Evolutionary conservation across 768 basidiomycete species (phyloP).

Genomic region (Chalciporus pseudorubinellus): DNA sequence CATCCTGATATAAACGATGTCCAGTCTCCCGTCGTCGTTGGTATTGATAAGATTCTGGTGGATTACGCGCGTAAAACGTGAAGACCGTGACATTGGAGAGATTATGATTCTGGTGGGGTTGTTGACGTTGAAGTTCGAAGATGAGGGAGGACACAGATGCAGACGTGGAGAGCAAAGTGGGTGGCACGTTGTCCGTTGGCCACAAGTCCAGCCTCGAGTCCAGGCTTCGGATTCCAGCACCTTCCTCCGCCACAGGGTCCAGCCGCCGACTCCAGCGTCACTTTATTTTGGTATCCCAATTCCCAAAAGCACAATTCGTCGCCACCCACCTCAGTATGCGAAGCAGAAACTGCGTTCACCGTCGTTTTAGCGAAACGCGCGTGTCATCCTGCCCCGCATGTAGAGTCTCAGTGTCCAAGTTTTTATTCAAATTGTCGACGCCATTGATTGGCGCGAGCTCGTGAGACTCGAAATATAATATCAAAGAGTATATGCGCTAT

Average conservation of each 20-base stretch:
- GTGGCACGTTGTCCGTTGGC: not conserved
- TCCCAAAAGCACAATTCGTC: not conserved
- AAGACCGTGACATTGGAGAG: conserved; percentile 3
- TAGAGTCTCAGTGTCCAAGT: not conserved
- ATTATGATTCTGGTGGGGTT: not conserved
- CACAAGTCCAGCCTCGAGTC: not conserved
- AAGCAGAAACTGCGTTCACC: not conserved
- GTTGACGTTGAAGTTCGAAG: conserved; percentile 1
- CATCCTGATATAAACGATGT: conserved; percentile 15
- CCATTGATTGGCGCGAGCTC: not conserved
- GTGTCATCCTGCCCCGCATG: not conserved
- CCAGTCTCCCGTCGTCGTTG: conserved; percentile 24
- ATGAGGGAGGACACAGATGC: conserved; percentile 1
- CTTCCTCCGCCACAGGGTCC: not conserved
- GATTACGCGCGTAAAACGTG: conserved; percentile 15
- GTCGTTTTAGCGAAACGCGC: not conserved
- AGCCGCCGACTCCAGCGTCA: not conserved
- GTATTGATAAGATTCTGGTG: conserved; percentile 28
- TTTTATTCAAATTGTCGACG: not conserved
- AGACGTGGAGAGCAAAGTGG: not conserved
- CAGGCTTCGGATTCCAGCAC: not conserved
- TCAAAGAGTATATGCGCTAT: not conserved
- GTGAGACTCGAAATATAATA: not conserved
- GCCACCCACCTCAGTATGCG: not conserved
- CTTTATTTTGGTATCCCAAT: not conserved